Percentiles rank a stretch among this genome's conserved stretches.
Evolutionary conservation across 2,329 filamentous ascomycete genomes (phyloP).

Genomic region (Nemania abortiva): DNA sequence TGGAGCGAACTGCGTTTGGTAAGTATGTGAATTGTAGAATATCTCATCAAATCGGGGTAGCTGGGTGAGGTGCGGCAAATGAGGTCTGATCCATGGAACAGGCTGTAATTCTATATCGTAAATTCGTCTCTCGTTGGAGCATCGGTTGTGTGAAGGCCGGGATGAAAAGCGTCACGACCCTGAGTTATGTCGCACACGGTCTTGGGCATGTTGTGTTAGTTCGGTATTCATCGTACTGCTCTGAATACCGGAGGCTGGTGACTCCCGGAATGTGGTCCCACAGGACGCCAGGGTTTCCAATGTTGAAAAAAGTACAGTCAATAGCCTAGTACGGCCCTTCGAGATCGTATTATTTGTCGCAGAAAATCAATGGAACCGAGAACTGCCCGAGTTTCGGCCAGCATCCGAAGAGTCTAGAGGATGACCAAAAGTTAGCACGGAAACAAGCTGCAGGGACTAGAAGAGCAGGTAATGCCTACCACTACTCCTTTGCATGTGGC

Average conservation of each 20-base stretch:
- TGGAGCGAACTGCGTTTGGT: constrained; percentile 29
- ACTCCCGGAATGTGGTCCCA: constrained; percentile 3
- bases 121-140: constrained; percentile 53
- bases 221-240: constrained; percentile 5
- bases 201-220: constrained; percentile 10
- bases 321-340: background rate
- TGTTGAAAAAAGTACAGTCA: constrained; percentile 5
- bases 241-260: constrained; percentile 11
- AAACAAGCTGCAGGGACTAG: constrained; percentile 4
- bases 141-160: constrained; percentile 38
- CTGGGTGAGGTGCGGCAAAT: constrained; percentile 26
- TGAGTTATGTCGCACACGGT: constrained; percentile 17
- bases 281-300: constrained; percentile 4
- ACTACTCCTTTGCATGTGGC: constrained; percentile 72
- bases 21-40: constrained; percentile 36
- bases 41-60: constrained; percentile 13
- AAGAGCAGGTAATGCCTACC: constrained; percentile 57
- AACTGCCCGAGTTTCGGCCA: constrained; percentile 49
- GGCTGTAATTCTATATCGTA: constrained; percentile 53
- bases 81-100: constrained; percentile 35
- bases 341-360: background rate
- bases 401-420: constrained; percentile 51
- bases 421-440: constrained; percentile 16
- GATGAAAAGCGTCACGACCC: constrained; percentile 20
- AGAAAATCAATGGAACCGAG: constrained; percentile 50